Percentiles rank a stretch among this genome's conserved stretches.
Evolutionary conservation across 371 early-diverging fungal genomes (phyloP).

Genomic region (Mucor circinelloides): DNA sequence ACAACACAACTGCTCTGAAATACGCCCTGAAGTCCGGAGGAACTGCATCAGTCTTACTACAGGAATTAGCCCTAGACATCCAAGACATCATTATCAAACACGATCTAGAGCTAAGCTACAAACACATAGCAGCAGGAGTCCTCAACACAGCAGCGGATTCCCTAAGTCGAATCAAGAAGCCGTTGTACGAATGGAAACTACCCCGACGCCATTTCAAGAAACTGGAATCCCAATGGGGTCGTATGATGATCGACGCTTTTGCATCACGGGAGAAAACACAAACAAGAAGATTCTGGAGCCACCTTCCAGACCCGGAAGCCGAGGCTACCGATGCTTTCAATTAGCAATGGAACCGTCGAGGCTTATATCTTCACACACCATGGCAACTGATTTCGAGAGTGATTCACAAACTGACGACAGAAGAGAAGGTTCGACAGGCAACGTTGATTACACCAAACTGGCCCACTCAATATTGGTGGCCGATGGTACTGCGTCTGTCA

Average conservation of each 20-base stretch:
- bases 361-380: not conserved
- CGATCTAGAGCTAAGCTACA: slow-evolving; percentile 4
- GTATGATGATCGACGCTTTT: slow-evolving; percentile 34
- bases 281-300: slow-evolving; percentile 24
- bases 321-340: not conserved
- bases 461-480: slow-evolving; percentile 29
- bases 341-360: slow-evolving; percentile 5
- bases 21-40: slow-evolving; percentile 23
- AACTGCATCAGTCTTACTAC: slow-evolving; percentile 14
- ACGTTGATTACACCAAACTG: slow-evolving; percentile 30
- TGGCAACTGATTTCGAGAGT: slow-evolving; percentile 25
- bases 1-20: slow-evolving; percentile 33
- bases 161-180: slow-evolving; percentile 13
- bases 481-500: slow-evolving; percentile 10
- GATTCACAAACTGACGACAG: slow-evolving; percentile 22
- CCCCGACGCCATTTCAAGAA: slow-evolving; percentile 1
- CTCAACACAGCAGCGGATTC: slow-evolving; percentile 15
- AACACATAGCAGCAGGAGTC: slow-evolving; percentile 22
- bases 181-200: slow-evolving; percentile 13
- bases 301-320: slow-evolving; percentile 16
- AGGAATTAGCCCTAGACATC: slow-evolving; percentile 19
- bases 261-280: slow-evolving; percentile 24
- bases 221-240: slow-evolving; percentile 10
- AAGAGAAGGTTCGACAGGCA: slow-evolving; percentile 12
- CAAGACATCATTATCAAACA: slow-evolving; percentile 10